Percentiles rank a stretch among this genome's conserved stretches.
Evolutionary conservation across 768 basidiomycete species (phyloP).

Genomic region (Peribolospora baueri): DNA sequence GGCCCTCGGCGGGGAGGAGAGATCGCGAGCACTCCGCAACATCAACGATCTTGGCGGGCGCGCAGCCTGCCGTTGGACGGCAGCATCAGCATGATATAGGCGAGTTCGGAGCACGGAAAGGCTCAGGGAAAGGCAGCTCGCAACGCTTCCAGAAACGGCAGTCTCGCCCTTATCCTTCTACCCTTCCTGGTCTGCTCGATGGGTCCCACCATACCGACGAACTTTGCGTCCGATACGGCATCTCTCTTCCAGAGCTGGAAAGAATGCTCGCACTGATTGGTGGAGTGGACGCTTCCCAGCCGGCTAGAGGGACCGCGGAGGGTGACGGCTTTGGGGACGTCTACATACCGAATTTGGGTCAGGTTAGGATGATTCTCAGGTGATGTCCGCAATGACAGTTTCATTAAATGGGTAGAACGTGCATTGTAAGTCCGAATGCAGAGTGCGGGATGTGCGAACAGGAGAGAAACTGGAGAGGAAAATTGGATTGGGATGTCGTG

Average conservation of each 20-base stretch:
- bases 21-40: not conserved
- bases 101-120: not conserved
- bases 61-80: not conserved
- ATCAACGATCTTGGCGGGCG: not conserved
- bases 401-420: too few relatives aligned
- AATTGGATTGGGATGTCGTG: too few relatives aligned
- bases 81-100: not conserved
- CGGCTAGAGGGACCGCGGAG: too few relatives aligned
- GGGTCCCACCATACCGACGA: conserved; percentile 87
- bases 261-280: too few relatives aligned
- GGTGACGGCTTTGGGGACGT: too few relatives aligned
- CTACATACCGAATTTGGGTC: too few relatives aligned
- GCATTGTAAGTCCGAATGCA: too few relatives aligned
- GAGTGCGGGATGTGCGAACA: too few relatives aligned
- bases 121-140: not conserved
- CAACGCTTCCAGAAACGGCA: not conserved
- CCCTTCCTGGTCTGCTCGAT: conserved; percentile 39
- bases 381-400: too few relatives aligned
- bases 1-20: not conserved
- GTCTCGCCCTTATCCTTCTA: conserved; percentile 26
- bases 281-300: too few relatives aligned
- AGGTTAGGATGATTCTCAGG: too few relatives aligned
- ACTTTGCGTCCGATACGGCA: conserved; percentile 53
- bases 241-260: conserved; percentile 58
- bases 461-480: too few relatives aligned